Base-by-base conservation (phyloP, 116 monocot species). In the Trichopus zeylanicus region DNA sequence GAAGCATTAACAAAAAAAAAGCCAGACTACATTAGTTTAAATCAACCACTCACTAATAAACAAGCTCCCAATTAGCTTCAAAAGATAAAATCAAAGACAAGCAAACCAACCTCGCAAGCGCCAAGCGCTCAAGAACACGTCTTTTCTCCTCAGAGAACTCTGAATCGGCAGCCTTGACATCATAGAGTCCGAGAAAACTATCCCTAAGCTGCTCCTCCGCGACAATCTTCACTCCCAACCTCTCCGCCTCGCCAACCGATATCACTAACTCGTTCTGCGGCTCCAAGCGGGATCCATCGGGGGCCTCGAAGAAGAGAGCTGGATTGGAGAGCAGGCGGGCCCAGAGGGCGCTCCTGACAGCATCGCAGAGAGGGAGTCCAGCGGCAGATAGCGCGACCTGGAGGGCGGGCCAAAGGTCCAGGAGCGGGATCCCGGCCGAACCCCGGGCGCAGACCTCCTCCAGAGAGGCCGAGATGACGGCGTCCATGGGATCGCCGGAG, bases 381-480 rank as follows among this genome's bases (percentile, higher is more conserved):
- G 68, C 54, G 10, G 71, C 60, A 15, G 65, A 25, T 48, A 68
- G 48, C 8, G 60, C 30, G 9, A 48, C 26, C 7, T 51, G 60
- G 28, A 87, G 63, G 32, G 47, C 42, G 27, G 54, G 48, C 81
- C 81, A 87, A 46, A 87, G 72, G 31, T 87, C 70, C 26, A 58
- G 12, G 10, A 79, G 32, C 12, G 73, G 30, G 28, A 79, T 46
- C 15, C 87, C 87, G 12, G 26, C 26, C 0, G 64, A 31, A n/a
- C 75, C 72, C 27, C 73, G 67, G 20, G 65, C 67, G 67, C 87
- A 87, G 48, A 82, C 69, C 60, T 78, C 87, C 48, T 87, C 87
- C 8, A 87, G 23, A 9, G 78, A 72, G 6, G 73, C 55, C 20
- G 57, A 63, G 48, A 87, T 24, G 32, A 87, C 58, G 6, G 52